These are phyloP conservation scores for Pelargonium fulgidum DNA, from an alignment of 441 rosid genomes.

Conservation along the genomic window DNA sequence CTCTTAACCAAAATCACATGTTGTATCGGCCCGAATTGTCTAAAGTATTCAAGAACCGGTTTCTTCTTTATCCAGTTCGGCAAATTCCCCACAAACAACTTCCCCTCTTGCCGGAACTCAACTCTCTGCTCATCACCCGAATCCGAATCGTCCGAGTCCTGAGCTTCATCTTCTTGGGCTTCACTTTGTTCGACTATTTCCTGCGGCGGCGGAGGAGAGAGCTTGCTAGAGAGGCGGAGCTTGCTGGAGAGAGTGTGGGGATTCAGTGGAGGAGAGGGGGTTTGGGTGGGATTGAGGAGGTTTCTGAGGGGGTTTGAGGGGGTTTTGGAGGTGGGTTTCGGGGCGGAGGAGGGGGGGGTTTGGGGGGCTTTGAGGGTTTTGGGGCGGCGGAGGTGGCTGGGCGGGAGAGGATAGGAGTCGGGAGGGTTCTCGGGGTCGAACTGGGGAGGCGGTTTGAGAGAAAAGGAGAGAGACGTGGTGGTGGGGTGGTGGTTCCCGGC, in stretches of 20 bases:
- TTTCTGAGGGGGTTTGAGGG: conserved; percentile 54
- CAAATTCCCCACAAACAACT: conserved; percentile 79
- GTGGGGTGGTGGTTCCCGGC: conserved; percentile 11
- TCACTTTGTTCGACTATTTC: conserved; percentile 26
- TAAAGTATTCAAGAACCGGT: conserved; percentile 57
- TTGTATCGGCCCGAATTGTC: conserved; percentile 82
- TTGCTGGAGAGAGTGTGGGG: not conserved
- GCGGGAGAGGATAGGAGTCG: conserved; percentile 10
- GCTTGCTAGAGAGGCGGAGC: conserved; percentile 50
- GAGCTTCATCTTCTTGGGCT: conserved; percentile 23
- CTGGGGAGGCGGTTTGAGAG: conserved; percentile 32
- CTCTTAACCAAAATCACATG: conserved; percentile 63
- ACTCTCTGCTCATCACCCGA: conserved; percentile 2
- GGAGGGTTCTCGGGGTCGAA: conserved; percentile 23
- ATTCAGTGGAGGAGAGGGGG: conserved; percentile 17
- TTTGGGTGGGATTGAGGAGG: conserved; percentile 22
- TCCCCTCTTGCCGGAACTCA: conserved; percentile 61
- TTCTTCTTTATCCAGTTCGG: conserved; percentile 82
- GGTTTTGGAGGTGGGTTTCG: conserved; percentile 14
- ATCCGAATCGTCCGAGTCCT: conserved; percentile 9
- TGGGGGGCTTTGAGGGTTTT: conserved; percentile 26
- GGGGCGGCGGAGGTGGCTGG: conserved; percentile 44
- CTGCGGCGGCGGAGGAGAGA: conserved; percentile 35
- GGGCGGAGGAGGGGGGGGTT: conserved; percentile 46
- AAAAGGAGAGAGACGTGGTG: conserved; percentile 36